These are phyloP conservation scores for Macrolepiota fuliginosa DNA, from an alignment of 768 basidiomycete species.

Conservation along the genomic window DNA sequence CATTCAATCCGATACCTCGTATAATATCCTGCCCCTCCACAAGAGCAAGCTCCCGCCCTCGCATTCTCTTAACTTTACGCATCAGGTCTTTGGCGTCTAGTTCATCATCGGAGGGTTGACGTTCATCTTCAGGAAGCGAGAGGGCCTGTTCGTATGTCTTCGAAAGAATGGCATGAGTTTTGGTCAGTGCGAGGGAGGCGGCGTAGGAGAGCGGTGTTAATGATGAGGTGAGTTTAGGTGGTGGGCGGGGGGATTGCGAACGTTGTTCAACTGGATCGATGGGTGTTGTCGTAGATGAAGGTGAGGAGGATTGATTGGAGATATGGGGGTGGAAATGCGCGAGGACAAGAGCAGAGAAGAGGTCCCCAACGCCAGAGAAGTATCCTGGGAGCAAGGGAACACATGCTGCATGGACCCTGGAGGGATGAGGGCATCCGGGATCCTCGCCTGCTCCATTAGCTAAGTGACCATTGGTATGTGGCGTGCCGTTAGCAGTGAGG, in stretches of 20 bases:
- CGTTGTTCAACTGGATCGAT: neutral
- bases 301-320: neutral
- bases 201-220: conserved; percentile 52
- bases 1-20: conserved; percentile 35
- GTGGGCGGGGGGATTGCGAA: conserved; percentile 7
- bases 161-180: conserved; percentile 69
- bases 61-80: conserved; percentile 71
- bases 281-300: neutral
- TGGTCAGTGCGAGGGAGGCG: conserved; percentile 64
- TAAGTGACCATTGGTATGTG: neutral
- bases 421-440: conserved; percentile 17
- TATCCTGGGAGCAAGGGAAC: conserved; percentile 86
- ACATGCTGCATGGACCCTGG: conserved; percentile 62
- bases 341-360: conserved; percentile 90
- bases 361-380: conserved; percentile 95
- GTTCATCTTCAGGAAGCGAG: conserved; percentile 57
- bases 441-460: neutral
- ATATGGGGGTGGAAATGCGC: conserved; percentile 60
- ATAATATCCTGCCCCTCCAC: conserved; percentile 76
- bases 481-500: neutral
- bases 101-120: conserved; percentile 73
- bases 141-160: conserved; percentile 58
- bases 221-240: conserved; percentile 7
- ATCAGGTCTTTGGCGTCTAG: conserved; percentile 62
- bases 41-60: conserved; percentile 80